Conservation (phyloP, 805 yeast species). For the Kurtzmaniella fragi region DNA sequence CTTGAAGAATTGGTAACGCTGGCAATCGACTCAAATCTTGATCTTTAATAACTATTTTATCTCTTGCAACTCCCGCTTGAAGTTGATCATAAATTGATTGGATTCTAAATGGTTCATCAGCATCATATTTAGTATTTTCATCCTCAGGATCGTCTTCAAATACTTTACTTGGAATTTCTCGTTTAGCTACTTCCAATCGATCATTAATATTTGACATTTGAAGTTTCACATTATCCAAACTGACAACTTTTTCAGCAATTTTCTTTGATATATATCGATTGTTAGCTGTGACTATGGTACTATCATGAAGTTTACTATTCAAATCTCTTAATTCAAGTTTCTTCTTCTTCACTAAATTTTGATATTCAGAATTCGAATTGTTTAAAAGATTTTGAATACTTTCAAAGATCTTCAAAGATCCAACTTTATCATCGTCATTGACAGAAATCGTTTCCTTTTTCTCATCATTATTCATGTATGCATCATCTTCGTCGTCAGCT, state of each 20-base stretch:
- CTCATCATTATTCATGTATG: neutral
- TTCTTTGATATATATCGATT: constrained; percentile 33
- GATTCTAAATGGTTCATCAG: constrained; percentile 87
- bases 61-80: constrained; percentile 20
- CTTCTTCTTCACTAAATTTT: constrained; percentile 29
- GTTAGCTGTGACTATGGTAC: constrained; percentile 39
- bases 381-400: constrained; percentile 35
- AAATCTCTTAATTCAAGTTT: constrained; percentile 29
- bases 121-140: constrained; percentile 63
- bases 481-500: constrained; percentile 1
- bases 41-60: constrained; percentile 14
- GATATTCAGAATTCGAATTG: constrained; percentile 36
- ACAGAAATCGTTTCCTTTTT: neutral
- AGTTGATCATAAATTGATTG: constrained; percentile 54
- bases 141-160: constrained; percentile 48
- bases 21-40: constrained; percentile 36
- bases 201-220: constrained; percentile 39
- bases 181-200: constrained; percentile 23
- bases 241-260: constrained; percentile 30
- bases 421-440: constrained; percentile 6
- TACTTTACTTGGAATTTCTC: constrained; percentile 31
- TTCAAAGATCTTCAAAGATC: constrained; percentile 30
- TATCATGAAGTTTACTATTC: constrained; percentile 32
- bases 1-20: constrained; percentile 49
- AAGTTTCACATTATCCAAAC: constrained; percentile 47